A percentile compares a stretch with the other conserved stretches of the same genome.
Conservation (phyloP, 2,329 filamentous ascomycete species). For the Triangularia setosa region DNA sequence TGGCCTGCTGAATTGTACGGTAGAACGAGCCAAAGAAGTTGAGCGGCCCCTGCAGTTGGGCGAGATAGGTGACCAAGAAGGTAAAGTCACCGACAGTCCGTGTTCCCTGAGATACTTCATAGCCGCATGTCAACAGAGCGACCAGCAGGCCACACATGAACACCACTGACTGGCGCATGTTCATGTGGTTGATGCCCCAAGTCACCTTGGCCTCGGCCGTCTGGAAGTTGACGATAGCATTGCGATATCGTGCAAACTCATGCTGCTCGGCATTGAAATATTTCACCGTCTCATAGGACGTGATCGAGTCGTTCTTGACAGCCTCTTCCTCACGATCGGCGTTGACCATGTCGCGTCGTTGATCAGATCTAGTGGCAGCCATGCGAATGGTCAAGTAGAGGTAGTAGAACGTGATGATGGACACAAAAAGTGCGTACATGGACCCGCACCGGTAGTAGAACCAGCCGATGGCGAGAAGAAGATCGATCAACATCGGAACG, state of each 20-base stretch:
- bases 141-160: slow-evolving; percentile 74
- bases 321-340: slow-evolving; percentile 92
- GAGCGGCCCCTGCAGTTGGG: slow-evolving; percentile 73
- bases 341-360: slow-evolving; percentile 90
- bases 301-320: slow-evolving; percentile 97
- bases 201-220: slow-evolving; percentile 71
- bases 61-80: slow-evolving; percentile 69
- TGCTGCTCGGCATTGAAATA: slow-evolving; percentile 84
- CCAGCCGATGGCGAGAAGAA: slow-evolving; percentile 78
- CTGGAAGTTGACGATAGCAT: slow-evolving; percentile 69
- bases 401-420: slow-evolving; percentile 91
- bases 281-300: slow-evolving; percentile 95
- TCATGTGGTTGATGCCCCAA: slow-evolving; percentile 74
- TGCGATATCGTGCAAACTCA: slow-evolving; percentile 69
- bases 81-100: slow-evolving; percentile 69
- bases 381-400: slow-evolving; percentile 94
- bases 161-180: slow-evolving; percentile 73
- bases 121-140: slow-evolving; percentile 69
- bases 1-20: slow-evolving; percentile 87
- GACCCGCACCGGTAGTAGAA: slow-evolving; percentile 77
- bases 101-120: slow-evolving; percentile 66
- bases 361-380: slow-evolving; percentile 87
- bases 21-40: slow-evolving; percentile 96
- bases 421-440: slow-evolving; percentile 84
- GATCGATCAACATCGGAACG: slow-evolving; percentile 87